A percentile compares a stretch with the other conserved stretches of the same genome.
phyloP scores from a whole-genome alignment of 2,329 filamentous ascomycete species.

The Microcyclospora tardicrescens region DNA sequence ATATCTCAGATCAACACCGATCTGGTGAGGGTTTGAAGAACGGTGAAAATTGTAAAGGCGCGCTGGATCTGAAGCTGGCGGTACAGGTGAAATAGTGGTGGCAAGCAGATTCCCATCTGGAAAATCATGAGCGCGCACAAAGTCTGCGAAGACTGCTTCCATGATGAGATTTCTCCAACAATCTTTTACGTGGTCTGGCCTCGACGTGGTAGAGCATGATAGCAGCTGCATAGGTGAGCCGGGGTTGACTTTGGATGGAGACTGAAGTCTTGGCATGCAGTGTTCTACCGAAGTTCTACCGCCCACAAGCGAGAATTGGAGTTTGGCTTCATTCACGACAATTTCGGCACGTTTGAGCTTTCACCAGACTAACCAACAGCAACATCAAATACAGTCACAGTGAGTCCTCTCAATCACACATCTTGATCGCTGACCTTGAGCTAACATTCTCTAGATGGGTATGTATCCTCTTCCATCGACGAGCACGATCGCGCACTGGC shows the following conservation, averaged over 20 bases:
- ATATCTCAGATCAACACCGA: constrained; percentile 58
- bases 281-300: constrained; percentile 1
- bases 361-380: constrained; percentile 5
- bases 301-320: not conserved
- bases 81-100: constrained; percentile 58
- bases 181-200: too few relatives aligned
- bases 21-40: constrained; percentile 52
- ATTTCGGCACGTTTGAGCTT: constrained; percentile 1
- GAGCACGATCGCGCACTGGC: constrained; percentile 5
- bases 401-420: not conserved
- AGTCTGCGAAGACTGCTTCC: constrained; percentile 62
- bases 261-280: not conserved
- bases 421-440: not conserved
- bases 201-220: too few relatives aligned
- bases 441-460: constrained; percentile 44
- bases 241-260: not conserved
- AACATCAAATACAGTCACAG: constrained; percentile 15
- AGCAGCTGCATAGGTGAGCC: too few relatives aligned
- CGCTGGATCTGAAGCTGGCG: constrained; percentile 48
- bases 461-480: constrained; percentile 28
- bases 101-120: constrained; percentile 60
- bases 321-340: not conserved
- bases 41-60: constrained; percentile 59
- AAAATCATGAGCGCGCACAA: constrained; percentile 52
- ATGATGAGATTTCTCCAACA: constrained; percentile 24